Percentiles rank a stretch among this genome's conserved stretches.
Conservation (phyloP, 106 monocot genomes). For the Dioscorea dumetorum region DNA sequence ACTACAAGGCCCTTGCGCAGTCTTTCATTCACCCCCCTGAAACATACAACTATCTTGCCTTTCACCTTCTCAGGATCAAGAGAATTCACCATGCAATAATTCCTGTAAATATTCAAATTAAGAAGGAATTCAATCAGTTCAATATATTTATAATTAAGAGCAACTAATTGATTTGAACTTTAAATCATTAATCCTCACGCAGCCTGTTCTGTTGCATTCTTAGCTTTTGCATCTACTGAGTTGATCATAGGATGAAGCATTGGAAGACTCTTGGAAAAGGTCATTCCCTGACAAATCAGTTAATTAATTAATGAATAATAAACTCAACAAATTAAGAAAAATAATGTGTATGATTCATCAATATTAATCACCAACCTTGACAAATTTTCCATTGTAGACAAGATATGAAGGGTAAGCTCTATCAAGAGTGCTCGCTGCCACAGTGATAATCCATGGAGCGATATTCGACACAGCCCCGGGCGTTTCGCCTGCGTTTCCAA, state of each 20-base stretch:
- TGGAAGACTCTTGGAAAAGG: no score
- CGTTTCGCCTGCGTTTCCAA: slow-evolving; percentile 35
- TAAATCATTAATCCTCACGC: no score
- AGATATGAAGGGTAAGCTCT: slow-evolving; percentile 30
- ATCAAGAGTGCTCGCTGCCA: slow-evolving; percentile 51
- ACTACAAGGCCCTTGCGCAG: background rate
- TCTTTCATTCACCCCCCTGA: background rate
- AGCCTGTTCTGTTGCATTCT: no score
- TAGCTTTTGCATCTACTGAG: no score
- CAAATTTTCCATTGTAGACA: no score
- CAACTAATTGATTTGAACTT: background rate
- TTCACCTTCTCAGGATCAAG: slow-evolving; percentile 51
- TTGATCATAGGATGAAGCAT: no score
- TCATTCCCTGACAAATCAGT: no score
- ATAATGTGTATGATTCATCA: background rate
- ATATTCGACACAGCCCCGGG: slow-evolving; percentile 25
- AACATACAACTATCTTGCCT: slow-evolving; percentile 67
- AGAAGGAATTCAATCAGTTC: no score
- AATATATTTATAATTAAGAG: no score
- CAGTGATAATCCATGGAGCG: slow-evolving; percentile 57
- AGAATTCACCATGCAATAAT: slow-evolving; percentile 12
- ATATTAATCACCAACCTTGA: no score
- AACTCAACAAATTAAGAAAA: no score
- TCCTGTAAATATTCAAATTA: slow-evolving; percentile 14
- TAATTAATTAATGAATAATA: no score